These are phyloP conservation scores for Martiniozyma asiatica DNA, from an alignment of 1,139 yeast genomes.

Conservation along the genomic window DNA sequence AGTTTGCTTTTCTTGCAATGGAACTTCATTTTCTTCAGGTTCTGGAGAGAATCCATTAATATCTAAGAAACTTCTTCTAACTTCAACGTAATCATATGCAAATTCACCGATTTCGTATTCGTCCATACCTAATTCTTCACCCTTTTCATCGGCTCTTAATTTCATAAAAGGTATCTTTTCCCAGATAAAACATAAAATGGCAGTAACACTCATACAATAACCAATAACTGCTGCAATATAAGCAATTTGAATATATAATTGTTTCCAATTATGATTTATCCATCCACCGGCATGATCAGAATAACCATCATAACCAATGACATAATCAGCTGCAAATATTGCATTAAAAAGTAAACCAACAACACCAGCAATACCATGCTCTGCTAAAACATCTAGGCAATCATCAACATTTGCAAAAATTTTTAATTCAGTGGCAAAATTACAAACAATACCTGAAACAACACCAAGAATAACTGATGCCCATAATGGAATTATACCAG, in stretches of 20 bases:
- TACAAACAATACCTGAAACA: conserved; percentile 72
- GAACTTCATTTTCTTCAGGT: background rate
- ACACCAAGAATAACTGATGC: conserved; percentile 82
- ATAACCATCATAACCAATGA: conserved; percentile 78
- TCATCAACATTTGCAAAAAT: conserved; percentile 77
- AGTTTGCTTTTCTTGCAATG: too few species aligned
- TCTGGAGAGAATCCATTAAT: conserved; percentile 21
- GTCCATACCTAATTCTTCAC: conserved; percentile 82
- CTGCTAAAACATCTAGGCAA: conserved; percentile 89
- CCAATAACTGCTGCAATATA: conserved; percentile 66
- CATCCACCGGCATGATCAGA: conserved; percentile 86
- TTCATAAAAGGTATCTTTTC: conserved; percentile 75
- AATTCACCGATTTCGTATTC: conserved; percentile 97
- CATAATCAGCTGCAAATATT: conserved; percentile 75
- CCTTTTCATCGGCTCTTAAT: conserved; percentile 71
- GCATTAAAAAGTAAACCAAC: conserved; percentile 84
- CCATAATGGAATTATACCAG: conserved; percentile 86
- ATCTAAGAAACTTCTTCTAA: conserved; percentile 82
- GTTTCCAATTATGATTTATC: conserved; percentile 83
- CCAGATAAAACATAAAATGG: conserved; percentile 60
- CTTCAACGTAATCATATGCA: conserved; percentile 96
- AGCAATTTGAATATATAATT: conserved; percentile 80
- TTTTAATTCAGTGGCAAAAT: conserved; percentile 81
- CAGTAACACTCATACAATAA: conserved; percentile 70
- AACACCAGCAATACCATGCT: conserved; percentile 95